A percentile compares a stretch with the other conserved stretches of the same genome.
Conservation (phyloP, 768 basidiomycete species). For the Russula sp. region DNA sequence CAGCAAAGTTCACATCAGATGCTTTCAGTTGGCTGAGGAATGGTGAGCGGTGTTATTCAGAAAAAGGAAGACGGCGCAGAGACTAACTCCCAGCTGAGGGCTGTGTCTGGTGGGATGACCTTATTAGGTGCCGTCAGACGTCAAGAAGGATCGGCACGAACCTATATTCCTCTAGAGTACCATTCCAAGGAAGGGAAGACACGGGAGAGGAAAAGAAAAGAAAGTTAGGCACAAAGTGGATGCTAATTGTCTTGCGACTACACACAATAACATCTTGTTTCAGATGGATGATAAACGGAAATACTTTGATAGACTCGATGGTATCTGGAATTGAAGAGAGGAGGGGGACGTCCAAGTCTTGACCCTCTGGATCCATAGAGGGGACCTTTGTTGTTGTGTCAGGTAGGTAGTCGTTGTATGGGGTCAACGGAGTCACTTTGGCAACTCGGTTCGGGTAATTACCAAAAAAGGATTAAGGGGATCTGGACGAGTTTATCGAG, state of each 20-base stretch:
- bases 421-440: neutral
- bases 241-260: conserved; percentile 15
- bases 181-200: neutral
- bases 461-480: neutral
- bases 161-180: conserved; percentile 30
- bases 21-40: conserved; percentile 66
- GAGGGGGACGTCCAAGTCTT: conserved; percentile 26
- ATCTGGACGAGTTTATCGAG: no score
- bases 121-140: neutral
- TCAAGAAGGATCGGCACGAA: conserved; percentile 8
- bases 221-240: neutral
- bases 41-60: conserved; percentile 14
- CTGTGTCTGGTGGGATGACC: conserved; percentile 40
- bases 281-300: conserved; percentile 70
- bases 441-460: neutral
- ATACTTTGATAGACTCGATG: conserved; percentile 63
- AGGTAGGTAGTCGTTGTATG: conserved; percentile 6
- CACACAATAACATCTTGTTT: conserved; percentile 66
- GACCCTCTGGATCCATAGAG: conserved; percentile 35
- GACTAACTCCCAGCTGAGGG: conserved; percentile 76
- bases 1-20: conserved; percentile 73
- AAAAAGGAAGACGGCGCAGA: conserved; percentile 11
- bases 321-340: conserved; percentile 53
- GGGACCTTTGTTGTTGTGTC: neutral
- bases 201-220: neutral